Evolutionary conservation across 768 basidiomycete species (phyloP).

Genomic region (Paxillus rubicundulus): DNA sequence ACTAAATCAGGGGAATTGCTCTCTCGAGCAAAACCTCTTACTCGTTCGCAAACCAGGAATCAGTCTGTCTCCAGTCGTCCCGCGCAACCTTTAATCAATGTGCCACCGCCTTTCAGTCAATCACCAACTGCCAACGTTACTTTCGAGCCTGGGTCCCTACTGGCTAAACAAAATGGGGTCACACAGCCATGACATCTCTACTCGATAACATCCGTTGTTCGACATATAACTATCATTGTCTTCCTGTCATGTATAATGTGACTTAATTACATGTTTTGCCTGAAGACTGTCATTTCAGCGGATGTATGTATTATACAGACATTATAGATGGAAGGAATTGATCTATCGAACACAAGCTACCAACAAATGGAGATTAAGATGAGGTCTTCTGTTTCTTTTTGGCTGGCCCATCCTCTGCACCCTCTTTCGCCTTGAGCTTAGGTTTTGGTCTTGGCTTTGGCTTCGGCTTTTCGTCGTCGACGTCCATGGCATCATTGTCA

Average conservation of each 20-base stretch:
- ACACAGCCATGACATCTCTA: constrained; percentile 1
- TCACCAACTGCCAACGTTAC: constrained; percentile 37
- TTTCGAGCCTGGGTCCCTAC: constrained; percentile 76
- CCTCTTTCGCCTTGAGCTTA: constrained; percentile 35
- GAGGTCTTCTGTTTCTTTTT: constrained; percentile 76
- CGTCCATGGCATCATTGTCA: constrained; percentile 48
- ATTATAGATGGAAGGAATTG: constrained; percentile 11
- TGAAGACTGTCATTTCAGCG: constrained; percentile 11
- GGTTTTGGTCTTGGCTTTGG: constrained; percentile 43
- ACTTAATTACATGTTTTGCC: constrained; percentile 6
- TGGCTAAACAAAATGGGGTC: constrained; percentile 51
- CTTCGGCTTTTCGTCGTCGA: constrained; percentile 39
- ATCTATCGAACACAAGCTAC: background rate
- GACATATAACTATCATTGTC: background rate
- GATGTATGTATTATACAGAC: constrained; percentile 21
- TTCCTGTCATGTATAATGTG: constrained; percentile 4
- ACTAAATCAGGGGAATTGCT: constrained; percentile 23
- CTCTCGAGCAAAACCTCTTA: constrained; percentile 32
- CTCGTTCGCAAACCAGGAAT: constrained; percentile 38
- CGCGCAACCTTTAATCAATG: constrained; percentile 48
- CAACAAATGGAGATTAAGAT: constrained; percentile 21
- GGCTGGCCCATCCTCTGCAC: constrained; percentile 50
- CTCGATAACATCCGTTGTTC: constrained; percentile 5
- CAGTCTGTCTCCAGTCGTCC: constrained; percentile 34
- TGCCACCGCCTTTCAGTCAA: constrained; percentile 40